Evolutionary conservation across 805 yeast genomes (phyloP), one percentile per base, ranked within the genome.

Genomic region (Wickerhamomyces hampshirensis): DNA sequence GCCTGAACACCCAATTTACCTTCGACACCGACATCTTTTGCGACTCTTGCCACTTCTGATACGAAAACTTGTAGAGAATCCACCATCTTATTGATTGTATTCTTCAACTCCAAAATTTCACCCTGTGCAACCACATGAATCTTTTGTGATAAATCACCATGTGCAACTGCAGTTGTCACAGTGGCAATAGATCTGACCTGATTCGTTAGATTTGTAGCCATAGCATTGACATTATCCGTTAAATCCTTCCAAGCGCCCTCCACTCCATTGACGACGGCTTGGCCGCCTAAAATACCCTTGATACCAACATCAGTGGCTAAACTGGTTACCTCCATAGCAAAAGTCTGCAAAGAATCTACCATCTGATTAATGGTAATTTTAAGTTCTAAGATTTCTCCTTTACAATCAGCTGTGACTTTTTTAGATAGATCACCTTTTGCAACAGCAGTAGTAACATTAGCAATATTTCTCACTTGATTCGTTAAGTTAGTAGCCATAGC

Each of bases 1-100:
- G 95, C 95, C 55, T 85, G 94, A 31, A 85, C 93, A 52, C 96
- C 96, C 37, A 86, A 72, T 58, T 84, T 86, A 65, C 96, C 96
- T 53, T 86, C 91, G 35, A 85, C 84, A 67, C 96, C 96, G 46
- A 86, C 95, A 66, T 86, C 95, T 47, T 85, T 78, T 7, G 96
- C 96, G 29, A 86, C 95, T 53, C 88, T 73, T 1, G 95, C 80
- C 37, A 86, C 96, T 60, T 86, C 96, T 15, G 81, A 76, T 7
- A 93, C 95, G 57, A 86, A 86, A 33, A 85, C 79, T 58, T 84
- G 93, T 52, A 86, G 72, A 27, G 93, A 78, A 57, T 86, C 95
- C 69, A 86, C 95, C 96, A 86, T 86, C 66, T 84, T 84, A 60
- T 86, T 86, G 62, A 86, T 86, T 5, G 96, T 86, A 43, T 79